These are phyloP conservation scores for Kwoniella sp. DNA, from an alignment of 768 basidiomycete genomes.

Conservation along the genomic window DNA sequence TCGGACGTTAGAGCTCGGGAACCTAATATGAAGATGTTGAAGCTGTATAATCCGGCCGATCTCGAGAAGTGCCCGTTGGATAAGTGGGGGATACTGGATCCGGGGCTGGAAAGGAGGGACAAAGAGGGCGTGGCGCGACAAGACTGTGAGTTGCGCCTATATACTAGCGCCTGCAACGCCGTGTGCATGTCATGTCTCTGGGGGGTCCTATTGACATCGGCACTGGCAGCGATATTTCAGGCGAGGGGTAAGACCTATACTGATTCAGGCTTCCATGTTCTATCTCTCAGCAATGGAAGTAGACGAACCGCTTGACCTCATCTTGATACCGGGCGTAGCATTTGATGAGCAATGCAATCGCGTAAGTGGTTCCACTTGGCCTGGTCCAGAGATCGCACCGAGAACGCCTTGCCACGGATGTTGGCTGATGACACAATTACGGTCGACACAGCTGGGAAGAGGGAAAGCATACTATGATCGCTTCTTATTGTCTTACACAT, in stretches of 20 bases:
- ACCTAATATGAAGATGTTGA: constrained; percentile 44
- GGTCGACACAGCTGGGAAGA: constrained; percentile 38
- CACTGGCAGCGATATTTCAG: neutral
- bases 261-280: neutral
- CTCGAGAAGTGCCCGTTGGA: constrained; percentile 40
- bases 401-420: too few relatives aligned
- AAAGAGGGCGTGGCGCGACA: constrained; percentile 21
- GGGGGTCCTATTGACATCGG: too few relatives aligned
- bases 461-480: constrained; percentile 52
- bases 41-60: constrained; percentile 41
- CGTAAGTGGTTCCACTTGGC: constrained; percentile 24
- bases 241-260: neutral
- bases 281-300: constrained; percentile 16
- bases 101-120: constrained; percentile 34
- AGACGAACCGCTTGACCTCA: constrained; percentile 36
- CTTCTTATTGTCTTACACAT: constrained; percentile 36
- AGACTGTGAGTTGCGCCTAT: constrained; percentile 28
- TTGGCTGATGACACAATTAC: neutral
- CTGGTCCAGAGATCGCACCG: neutral
- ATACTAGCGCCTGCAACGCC: neutral
- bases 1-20: neutral
- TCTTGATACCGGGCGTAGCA: constrained; percentile 49
- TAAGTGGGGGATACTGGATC: constrained; percentile 51
- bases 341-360: constrained; percentile 47
- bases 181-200: too few relatives aligned